Base-by-base conservation (phyloP, 2,329 filamentous ascomycete species). In the Penicillium psychrosexuale region DNA sequence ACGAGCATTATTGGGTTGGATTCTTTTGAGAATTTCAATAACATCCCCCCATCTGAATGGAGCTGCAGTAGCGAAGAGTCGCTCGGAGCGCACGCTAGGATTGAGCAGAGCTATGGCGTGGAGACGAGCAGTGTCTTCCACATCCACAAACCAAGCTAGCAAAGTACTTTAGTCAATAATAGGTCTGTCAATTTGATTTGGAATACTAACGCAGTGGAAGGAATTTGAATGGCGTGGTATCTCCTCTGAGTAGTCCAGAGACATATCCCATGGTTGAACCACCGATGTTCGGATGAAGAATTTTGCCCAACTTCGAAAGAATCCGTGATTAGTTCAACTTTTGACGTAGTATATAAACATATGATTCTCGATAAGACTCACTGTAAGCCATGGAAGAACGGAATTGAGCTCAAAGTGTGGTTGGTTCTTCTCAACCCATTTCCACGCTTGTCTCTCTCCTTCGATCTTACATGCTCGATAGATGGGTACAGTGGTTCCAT, bases 61-160 rank as follows among this genome's bases (percentile, higher is more conserved):
- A 1, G 73, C 69, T 0, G 78, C 80, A 49, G 80, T 82, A 1
- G 72, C 83, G 61, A 84, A 83, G 8, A 86, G 65, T 1, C 84
- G 77, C 61, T 85, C 77, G 0, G 74, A 73, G 2, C 68, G 56
- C 0, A 84, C 74, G 0, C 73, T 69, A 0, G 73, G 70, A 22
- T 81, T 70, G 0, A 83, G 70, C 8, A 81, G 68, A 0, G 78
- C 82, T 3, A 79, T 77, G 3, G 84, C 72, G 38, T 85, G 82
- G 0, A 86, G 65, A 0, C 77, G 69, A 0, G 80, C 82, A 3
- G 64, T 63, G 48, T 85, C 82, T 11, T 77, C 68, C 0, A 80
- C 75, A 59, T 82, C 71, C 24, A 82, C 68, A 61, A 68, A 76
- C 65, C 77, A 72, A 64, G 72, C 77, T 82, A 30, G 8, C 11